Evolutionary conservation across 768 basidiomycete species (phyloP).

Genomic region (Panaeolus cyanescens): DNA sequence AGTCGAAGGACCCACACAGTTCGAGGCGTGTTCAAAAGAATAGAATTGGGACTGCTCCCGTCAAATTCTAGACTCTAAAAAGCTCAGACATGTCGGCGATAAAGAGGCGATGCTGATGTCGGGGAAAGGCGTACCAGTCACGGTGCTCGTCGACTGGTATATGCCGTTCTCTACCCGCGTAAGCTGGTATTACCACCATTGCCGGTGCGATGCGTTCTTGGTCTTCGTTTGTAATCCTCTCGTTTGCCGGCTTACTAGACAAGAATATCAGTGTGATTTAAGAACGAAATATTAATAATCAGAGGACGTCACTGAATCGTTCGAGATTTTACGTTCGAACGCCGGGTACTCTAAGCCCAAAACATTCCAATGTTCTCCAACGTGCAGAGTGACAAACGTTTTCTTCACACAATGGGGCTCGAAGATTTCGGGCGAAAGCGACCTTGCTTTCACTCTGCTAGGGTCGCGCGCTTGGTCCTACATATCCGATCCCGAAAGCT

Average conservation of each 20-base stretch:
- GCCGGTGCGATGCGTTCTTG: too few species aligned
- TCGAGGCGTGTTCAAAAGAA: not conserved
- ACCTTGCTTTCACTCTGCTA: not conserved
- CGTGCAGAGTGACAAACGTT: not conserved
- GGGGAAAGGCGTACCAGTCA: too few species aligned
- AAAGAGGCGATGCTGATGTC: not conserved
- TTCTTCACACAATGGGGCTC: not conserved
- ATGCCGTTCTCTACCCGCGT: not conserved
- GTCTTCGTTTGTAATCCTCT: too few species aligned
- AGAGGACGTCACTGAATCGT: too few species aligned
- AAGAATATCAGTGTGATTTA: too few species aligned
- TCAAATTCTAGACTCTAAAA: not conserved
- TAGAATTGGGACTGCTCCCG: not conserved
- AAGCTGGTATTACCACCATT: not conserved
- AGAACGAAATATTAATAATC: too few species aligned
- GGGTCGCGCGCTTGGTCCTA: not conserved
- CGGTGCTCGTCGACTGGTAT: too few species aligned
- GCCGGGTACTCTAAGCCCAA: not conserved
- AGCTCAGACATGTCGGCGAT: not conserved
- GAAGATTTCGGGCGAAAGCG: not conserved
- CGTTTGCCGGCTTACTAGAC: too few species aligned
- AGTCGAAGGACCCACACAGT: not conserved
- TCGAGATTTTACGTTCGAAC: too few species aligned
- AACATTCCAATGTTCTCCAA: not conserved
- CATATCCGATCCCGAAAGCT: not conserved